A percentile compares a stretch with the other conserved stretches of the same genome.
phyloP scores from a whole-genome alignment of 257 asterid species.

The Capsicum chinense region DNA sequence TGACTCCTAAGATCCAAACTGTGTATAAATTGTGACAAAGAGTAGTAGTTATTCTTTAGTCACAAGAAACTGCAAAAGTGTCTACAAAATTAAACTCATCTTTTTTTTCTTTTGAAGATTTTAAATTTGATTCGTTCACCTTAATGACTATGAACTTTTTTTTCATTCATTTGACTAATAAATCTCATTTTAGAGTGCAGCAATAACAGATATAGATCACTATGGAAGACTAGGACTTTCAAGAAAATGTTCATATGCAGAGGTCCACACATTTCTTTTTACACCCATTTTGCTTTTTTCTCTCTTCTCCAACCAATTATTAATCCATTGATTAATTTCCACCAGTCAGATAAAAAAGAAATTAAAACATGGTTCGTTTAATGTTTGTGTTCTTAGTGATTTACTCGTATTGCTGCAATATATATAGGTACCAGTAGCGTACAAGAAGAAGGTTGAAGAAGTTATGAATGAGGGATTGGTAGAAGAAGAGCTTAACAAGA shows the following conservation, averaged over 20 bases:
- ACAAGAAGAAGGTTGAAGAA: slow-evolving; percentile 55
- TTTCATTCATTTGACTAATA: slow-evolving; percentile 27
- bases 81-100: background rate
- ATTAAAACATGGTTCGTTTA: background rate
- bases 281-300: background rate
- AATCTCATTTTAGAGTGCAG: slow-evolving; percentile 59
- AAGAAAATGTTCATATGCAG: slow-evolving; percentile 64
- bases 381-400: background rate
- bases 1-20: no score
- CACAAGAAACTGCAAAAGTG: background rate
- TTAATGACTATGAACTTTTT: background rate
- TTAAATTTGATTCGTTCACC: background rate
- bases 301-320: no score
- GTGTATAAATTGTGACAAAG: no score
- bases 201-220: slow-evolving; percentile 82
- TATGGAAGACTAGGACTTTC: slow-evolving; percentile 68
- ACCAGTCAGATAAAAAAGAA: no score
- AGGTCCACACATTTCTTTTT: slow-evolving; percentile 42
- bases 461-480: slow-evolving; percentile 48
- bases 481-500: slow-evolving; percentile 58
- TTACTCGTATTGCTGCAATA: background rate
- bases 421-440: slow-evolving; percentile 58
- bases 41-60: background rate
- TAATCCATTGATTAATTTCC: no score
- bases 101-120: background rate